phyloP scores from a whole-genome alignment of 2,329 filamentous ascomycete genomes.

The Fusarium globosum region DNA sequence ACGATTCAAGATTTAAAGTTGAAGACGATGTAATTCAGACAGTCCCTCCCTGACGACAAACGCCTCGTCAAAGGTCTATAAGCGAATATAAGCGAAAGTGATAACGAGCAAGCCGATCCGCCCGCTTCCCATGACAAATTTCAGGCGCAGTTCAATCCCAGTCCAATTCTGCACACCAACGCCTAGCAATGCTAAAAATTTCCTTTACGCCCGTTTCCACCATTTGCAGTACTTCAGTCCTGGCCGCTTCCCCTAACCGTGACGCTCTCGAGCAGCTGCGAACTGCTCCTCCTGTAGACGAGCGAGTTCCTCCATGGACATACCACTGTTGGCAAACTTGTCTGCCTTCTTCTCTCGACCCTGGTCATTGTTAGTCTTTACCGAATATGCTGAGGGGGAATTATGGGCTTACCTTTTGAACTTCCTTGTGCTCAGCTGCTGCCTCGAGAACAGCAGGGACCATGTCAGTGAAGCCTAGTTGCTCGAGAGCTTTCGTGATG shows the following conservation, averaged over 20 bases:
- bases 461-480: constrained; percentile 93
- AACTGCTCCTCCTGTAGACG: constrained; percentile 93
- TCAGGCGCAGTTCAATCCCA: constrained; percentile 25
- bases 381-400: constrained; percentile 32
- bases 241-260: constrained; percentile 40
- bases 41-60: neutral
- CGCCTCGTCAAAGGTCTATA: constrained; percentile 31
- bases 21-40: constrained; percentile 5
- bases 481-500: constrained; percentile 92
- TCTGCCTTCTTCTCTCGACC: constrained; percentile 96
- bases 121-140: constrained; percentile 29
- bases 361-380: constrained; percentile 64
- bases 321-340: constrained; percentile 94
- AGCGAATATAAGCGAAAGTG: constrained; percentile 44
- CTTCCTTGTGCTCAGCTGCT: constrained; percentile 90
- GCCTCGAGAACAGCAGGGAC: constrained; percentile 88
- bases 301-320: constrained; percentile 90
- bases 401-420: constrained; percentile 77
- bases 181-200: constrained; percentile 51
- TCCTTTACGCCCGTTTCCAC: constrained; percentile 37
- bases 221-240: neutral
- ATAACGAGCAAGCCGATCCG: constrained; percentile 29
- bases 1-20: neutral
- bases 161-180: constrained; percentile 44
- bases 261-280: constrained; percentile 70